Percentiles rank a stretch among this genome's conserved stretches.
Conservation (phyloP, 345 rosid genomes). For the Kandelia obovata region DNA sequence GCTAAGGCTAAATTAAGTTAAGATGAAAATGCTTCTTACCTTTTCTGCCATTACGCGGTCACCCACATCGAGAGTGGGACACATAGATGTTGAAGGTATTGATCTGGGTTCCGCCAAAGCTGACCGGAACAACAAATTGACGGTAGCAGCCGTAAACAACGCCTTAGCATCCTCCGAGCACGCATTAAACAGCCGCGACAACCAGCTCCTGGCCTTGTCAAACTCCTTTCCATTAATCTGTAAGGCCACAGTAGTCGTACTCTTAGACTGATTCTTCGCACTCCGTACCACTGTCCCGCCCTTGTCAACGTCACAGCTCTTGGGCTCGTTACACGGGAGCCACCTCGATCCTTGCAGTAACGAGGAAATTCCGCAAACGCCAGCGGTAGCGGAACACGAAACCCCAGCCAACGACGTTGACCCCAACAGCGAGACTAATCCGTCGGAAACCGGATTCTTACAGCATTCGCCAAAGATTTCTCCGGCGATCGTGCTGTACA, state of each 20-base stretch:
- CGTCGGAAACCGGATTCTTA: conserved; percentile 40
- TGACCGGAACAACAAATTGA: conserved; percentile 68
- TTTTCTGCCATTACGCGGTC: conserved; percentile 92
- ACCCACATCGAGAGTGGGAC: conserved; percentile 79
- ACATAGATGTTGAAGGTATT: conserved; percentile 81
- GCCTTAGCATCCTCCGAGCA: conserved; percentile 91
- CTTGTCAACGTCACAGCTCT: conserved; percentile 41
- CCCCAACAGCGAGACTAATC: conserved; percentile 54
- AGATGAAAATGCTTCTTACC: conserved; percentile 38
- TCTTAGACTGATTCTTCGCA: background rate
- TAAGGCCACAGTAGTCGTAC: conserved; percentile 13
- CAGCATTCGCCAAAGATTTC: conserved; percentile 44
- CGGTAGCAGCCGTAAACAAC: conserved; percentile 71
- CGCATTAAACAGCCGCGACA: conserved; percentile 45
- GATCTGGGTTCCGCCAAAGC: conserved; percentile 83
- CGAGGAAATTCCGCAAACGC: conserved; percentile 49
- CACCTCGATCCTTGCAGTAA: conserved; percentile 66
- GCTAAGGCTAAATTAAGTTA: background rate
- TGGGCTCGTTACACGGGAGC: conserved; percentile 62
- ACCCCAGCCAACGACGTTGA: conserved; percentile 45
- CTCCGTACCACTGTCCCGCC: conserved; percentile 34
- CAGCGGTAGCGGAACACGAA: conserved; percentile 31
- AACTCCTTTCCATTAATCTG: conserved; percentile 34
- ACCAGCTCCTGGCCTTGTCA: conserved; percentile 44
- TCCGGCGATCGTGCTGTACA: conserved; percentile 43